These are phyloP conservation scores for Clonostachys solani DNA, from an alignment of 2,329 filamentous ascomycete species.

Conservation along the genomic window DNA sequence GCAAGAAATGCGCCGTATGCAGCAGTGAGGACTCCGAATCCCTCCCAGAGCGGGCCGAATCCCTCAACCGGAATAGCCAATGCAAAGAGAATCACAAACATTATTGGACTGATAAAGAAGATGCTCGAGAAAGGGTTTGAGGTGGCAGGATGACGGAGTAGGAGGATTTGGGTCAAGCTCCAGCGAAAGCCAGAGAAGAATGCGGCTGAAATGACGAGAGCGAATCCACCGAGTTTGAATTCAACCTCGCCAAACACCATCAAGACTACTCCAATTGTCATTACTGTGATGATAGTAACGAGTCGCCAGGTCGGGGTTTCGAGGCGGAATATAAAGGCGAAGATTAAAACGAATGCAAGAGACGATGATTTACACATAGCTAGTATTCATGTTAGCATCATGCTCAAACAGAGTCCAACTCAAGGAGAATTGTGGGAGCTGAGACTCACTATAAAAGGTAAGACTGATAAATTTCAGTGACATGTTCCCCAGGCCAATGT, in stretches of 20 bases:
- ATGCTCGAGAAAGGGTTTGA: constrained; percentile 96
- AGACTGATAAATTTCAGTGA: constrained; percentile 94
- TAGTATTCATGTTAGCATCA: constrained; percentile 23
- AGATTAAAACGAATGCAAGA: constrained; percentile 89
- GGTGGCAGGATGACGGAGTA: constrained; percentile 89
- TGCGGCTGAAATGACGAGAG: constrained; percentile 87
- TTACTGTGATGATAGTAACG: constrained; percentile 80
- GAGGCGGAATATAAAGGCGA: constrained; percentile 90
- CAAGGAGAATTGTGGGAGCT: too few species aligned
- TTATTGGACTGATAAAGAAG: constrained; percentile 94
- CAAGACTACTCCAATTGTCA: constrained; percentile 92
- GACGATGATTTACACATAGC: constrained; percentile 99
- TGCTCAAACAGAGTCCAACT: too few species aligned
- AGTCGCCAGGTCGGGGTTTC: constrained; percentile 84
- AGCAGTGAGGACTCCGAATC: constrained; percentile 58
- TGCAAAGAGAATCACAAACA: constrained; percentile 79
- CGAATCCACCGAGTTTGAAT: constrained; percentile 82
- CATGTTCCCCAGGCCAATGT: constrained; percentile 94
- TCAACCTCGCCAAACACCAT: constrained; percentile 96
- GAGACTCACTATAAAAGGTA: constrained; percentile 80
- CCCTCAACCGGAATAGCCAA: constrained; percentile 88
- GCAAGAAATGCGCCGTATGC: constrained; percentile 65
- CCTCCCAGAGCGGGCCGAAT: constrained; percentile 60
- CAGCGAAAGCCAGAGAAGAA: constrained; percentile 97
- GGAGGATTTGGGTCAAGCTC: constrained; percentile 95